phyloP scores from a whole-genome alignment of 179 eudicot species.

The Spergularia azorica region DNA sequence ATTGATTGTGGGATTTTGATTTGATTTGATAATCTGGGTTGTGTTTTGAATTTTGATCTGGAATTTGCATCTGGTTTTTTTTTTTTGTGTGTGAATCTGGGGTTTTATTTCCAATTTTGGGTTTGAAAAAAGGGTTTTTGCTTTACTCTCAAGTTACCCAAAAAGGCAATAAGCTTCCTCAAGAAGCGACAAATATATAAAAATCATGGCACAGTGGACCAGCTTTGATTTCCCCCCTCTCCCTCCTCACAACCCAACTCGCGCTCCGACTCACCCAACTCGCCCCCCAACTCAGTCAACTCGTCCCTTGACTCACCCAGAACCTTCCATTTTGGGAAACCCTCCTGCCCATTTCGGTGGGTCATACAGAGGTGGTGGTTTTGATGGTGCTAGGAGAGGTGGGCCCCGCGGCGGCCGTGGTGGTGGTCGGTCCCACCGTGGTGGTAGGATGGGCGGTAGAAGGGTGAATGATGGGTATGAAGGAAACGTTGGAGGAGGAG shows the following conservation, averaged over 20 bases:
- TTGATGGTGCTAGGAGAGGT: not conserved
- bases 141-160: slow-evolving; percentile 36
- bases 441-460: slow-evolving; percentile 19
- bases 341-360: slow-evolving; percentile 4
- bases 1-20: not conserved
- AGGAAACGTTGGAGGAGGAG: not conserved
- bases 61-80: slow-evolving; percentile 2
- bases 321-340: slow-evolving; percentile 12
- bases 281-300: not conserved
- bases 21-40: no score
- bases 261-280: slow-evolving; percentile 11
- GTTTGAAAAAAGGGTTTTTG: not conserved
- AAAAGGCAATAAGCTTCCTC: slow-evolving; percentile 3
- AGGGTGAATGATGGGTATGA: slow-evolving; percentile 7
- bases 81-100: not conserved
- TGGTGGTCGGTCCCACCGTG: slow-evolving; percentile 7
- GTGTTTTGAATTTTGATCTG: not conserved
- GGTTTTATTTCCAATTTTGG: not conserved
- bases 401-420: not conserved
- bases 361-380: not conserved
- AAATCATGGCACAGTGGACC: slow-evolving; percentile 25
- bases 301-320: slow-evolving; percentile 2
- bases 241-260: slow-evolving; percentile 7
- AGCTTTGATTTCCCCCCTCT: slow-evolving; percentile 33
- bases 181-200: slow-evolving; percentile 9